Conservation (phyloP, 441 rosid species). For the Lepidium campestre region DNA sequence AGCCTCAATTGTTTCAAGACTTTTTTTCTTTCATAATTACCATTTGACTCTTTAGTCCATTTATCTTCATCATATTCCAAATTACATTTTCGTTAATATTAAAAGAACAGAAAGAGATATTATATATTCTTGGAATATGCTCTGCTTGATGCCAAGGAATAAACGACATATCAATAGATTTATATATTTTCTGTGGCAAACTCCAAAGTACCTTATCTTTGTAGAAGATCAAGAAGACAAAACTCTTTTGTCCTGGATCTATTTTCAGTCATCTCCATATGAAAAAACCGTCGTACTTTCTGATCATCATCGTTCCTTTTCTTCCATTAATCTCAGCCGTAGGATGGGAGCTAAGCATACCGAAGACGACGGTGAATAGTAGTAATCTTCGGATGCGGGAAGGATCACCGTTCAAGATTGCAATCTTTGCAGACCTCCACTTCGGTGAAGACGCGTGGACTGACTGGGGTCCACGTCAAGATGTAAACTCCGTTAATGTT, state of each 20-base stretch:
- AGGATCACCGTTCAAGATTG: conserved; percentile 47
- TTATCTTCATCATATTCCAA: neutral
- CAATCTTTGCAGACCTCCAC: conserved; percentile 72
- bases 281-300: neutral
- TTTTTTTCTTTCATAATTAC: neutral
- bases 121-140: conserved; percentile 18
- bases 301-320: conserved; percentile 4
- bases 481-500: conserved; percentile 44
- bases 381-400: conserved; percentile 23
- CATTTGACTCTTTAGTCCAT: neutral
- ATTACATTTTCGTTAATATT: neutral
- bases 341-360: conserved; percentile 16
- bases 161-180: neutral
- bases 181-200: neutral
- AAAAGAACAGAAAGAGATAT: neutral
- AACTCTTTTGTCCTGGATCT: neutral
- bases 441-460: conserved; percentile 78
- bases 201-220: neutral
- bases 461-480: conserved; percentile 72
- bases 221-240: neutral
- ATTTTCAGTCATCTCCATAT: neutral
- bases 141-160: neutral
- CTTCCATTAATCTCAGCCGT: conserved; percentile 19
- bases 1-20: neutral
- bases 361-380: neutral